phyloP scores from a whole-genome alignment of 345 rosid genomes.

The Microthlaspi erraticum region DNA sequence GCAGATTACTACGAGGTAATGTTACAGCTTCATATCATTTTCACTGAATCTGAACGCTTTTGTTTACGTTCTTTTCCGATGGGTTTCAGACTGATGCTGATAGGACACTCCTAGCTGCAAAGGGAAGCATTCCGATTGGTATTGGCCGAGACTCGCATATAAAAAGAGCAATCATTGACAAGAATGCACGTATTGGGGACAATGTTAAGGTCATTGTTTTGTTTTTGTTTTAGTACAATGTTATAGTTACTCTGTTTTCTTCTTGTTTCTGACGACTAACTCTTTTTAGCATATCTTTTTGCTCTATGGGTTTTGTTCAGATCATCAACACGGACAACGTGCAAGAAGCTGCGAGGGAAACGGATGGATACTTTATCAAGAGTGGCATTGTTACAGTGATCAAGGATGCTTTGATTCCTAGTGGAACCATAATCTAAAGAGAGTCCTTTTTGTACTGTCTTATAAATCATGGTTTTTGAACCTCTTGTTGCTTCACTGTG shows the following conservation, averaged over 20 bases:
- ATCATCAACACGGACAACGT: slow-evolving; percentile 80
- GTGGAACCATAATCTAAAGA: slow-evolving; percentile 70
- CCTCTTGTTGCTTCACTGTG: slow-evolving; percentile 18
- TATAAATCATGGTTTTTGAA: slow-evolving; percentile 10
- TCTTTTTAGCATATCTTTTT: background rate
- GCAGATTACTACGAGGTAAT: slow-evolving; percentile 95
- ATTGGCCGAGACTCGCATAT: slow-evolving; percentile 85
- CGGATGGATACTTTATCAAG: slow-evolving; percentile 96
- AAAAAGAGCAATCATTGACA: slow-evolving; percentile 94
- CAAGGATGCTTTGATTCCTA: slow-evolving; percentile 94
- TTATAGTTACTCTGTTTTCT: background rate
- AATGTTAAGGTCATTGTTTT: slow-evolving; percentile 68
- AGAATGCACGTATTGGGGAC: slow-evolving; percentile 90
- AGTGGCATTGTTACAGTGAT: slow-evolving; percentile 94
- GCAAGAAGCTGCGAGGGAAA: slow-evolving; percentile 96
- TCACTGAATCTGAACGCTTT: background rate
- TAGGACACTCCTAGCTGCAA: slow-evolving; percentile 80
- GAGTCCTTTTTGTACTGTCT: slow-evolving; percentile 1
- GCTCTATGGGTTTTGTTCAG: slow-evolving; percentile 46
- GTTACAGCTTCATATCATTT: slow-evolving; percentile 2
- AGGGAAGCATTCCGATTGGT: slow-evolving; percentile 91
- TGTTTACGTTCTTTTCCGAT: background rate
- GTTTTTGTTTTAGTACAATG: background rate
- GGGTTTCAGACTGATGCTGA: slow-evolving; percentile 78
- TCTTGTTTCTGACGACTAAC: slow-evolving; percentile 5